Conservation (phyloP, 306 rosid species). For the Fagus crenata region DNA sequence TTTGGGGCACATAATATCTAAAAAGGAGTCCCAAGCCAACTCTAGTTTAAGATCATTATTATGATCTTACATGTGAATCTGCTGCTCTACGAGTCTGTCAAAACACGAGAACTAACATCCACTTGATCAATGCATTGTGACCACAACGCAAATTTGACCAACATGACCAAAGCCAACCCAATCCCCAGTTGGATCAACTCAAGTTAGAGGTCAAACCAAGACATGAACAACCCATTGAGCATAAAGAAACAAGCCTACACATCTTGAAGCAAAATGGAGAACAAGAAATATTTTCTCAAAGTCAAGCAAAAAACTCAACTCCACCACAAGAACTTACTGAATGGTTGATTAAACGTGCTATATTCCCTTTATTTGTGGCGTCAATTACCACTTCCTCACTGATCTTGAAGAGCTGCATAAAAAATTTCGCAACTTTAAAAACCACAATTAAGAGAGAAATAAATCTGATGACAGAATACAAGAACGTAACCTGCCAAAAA, state of each 20-base stretch:
- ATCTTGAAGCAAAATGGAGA: neutral
- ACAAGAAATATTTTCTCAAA: conserved; percentile 11
- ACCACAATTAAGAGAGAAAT: conserved; percentile 10
- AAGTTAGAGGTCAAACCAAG: neutral
- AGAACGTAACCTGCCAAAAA: conserved; percentile 18
- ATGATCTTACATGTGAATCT: too few species aligned
- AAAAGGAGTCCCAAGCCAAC: neutral
- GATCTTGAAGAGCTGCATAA: conserved; percentile 93
- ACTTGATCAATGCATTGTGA: neutral
- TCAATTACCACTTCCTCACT: conserved; percentile 92
- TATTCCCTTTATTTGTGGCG: conserved; percentile 78
- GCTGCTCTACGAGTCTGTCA: too few species aligned
- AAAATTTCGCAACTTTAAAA: conserved; percentile 26
- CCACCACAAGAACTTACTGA: conserved; percentile 58
- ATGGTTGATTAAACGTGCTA: conserved; percentile 93
- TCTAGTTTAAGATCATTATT: too few species aligned
- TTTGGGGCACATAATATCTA: neutral
- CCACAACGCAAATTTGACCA: neutral
- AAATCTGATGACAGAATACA: conserved; percentile 14
- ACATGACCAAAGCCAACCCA: neutral
- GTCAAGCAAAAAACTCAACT: neutral
- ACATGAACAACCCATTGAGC: neutral
- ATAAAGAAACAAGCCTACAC: neutral
- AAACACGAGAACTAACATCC: neutral
- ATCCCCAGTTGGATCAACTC: neutral